phyloP scores from a whole-genome alignment of 78 protist species.

The Dictyostelium discoideum region DNA sequence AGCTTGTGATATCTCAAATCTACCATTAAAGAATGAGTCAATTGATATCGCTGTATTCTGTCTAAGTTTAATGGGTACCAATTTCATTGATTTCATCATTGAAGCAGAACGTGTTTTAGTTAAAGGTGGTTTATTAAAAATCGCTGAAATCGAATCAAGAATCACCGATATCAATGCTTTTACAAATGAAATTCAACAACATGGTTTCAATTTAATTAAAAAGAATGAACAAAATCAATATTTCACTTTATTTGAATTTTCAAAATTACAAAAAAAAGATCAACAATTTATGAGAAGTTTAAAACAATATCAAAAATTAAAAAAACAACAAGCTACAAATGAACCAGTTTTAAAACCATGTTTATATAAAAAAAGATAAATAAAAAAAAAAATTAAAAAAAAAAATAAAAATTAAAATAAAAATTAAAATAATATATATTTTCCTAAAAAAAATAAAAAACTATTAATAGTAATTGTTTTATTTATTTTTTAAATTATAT shows the following conservation, averaged over 20 bases:
- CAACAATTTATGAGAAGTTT: neutral
- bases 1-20: conserved; percentile 88
- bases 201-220: conserved; percentile 61
- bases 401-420: neutral
- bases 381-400: neutral
- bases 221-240: conserved; percentile 21
- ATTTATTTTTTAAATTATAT: too few species aligned
- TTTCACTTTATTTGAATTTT: conserved; percentile 34
- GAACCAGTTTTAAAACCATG: conserved; percentile 62
- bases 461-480: too few species aligned
- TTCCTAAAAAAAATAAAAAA: neutral
- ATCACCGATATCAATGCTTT: conserved; percentile 27
- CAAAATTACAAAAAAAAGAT: neutral
- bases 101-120: conserved; percentile 88
- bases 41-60: conserved; percentile 89
- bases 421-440: neutral
- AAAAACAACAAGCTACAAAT: neutral
- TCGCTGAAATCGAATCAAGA: conserved; percentile 87
- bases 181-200: conserved; percentile 25
- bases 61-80: conserved; percentile 93
- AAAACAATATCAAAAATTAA: neutral
- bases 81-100: conserved; percentile 79
- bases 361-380: conserved; percentile 64
- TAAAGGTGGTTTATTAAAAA: conserved; percentile 78
- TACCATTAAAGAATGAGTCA: conserved; percentile 79